These are phyloP conservation scores for Scheffersomyces stipitis DNA, from an alignment of 805 yeast species.

Conservation along the genomic window DNA sequence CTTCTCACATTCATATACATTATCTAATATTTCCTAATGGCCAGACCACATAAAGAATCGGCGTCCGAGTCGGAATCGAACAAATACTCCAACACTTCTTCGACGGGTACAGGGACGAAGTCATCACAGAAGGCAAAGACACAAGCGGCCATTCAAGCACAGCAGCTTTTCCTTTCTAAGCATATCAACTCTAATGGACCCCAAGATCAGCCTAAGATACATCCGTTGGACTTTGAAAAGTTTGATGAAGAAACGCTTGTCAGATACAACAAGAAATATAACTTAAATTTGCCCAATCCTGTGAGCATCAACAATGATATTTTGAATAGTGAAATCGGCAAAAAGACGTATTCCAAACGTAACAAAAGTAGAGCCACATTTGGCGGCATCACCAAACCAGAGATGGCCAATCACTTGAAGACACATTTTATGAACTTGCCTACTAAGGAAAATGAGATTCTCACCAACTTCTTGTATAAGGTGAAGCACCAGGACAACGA, in stretches of 20 bases:
- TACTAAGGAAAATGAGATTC: slow-evolving; percentile 79
- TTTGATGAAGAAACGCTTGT: slow-evolving; percentile 66
- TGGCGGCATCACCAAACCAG: slow-evolving; percentile 55
- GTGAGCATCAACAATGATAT: slow-evolving; percentile 68
- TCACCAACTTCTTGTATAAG: slow-evolving; percentile 85
- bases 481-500: slow-evolving; percentile 66
- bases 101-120: slow-evolving; percentile 25
- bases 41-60: slow-evolving; percentile 28
- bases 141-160: slow-evolving; percentile 65
- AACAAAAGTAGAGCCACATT: slow-evolving; percentile 18
- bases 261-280: slow-evolving; percentile 63
- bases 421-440: slow-evolving; percentile 62
- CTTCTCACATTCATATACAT: no score
- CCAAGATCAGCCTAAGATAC: slow-evolving; percentile 46
- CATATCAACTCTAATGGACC: slow-evolving; percentile 79
- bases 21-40: no score
- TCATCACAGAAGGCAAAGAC: slow-evolving; percentile 59
- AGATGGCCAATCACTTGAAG: slow-evolving; percentile 59
- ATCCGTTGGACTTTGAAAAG: slow-evolving; percentile 68
- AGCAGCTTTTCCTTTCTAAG: slow-evolving; percentile 63
- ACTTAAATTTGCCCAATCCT: slow-evolving; percentile 57
- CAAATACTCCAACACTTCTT: slow-evolving; percentile 4
- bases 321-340: slow-evolving; percentile 70
- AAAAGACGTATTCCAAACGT: slow-evolving; percentile 52
- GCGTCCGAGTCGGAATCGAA: slow-evolving; percentile 36